These are phyloP conservation scores for Favolaschia claudopus DNA, from an alignment of 768 basidiomycete species.

Conservation along the genomic window DNA sequence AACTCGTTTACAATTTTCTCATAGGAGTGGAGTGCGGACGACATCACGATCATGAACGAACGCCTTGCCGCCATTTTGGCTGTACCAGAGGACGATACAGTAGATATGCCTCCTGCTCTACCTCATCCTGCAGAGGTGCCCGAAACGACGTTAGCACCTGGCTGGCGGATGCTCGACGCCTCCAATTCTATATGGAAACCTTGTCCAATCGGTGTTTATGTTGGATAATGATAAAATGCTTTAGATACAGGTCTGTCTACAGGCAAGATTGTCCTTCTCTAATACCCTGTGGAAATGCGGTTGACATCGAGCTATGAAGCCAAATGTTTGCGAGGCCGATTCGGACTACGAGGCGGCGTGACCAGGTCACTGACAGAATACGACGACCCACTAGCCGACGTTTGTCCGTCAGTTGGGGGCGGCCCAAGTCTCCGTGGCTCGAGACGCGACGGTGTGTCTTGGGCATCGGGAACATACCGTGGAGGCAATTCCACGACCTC, in stretches of 20 bases:
- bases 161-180: conserved; percentile 63
- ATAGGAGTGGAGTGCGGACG: conserved; percentile 59
- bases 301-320: too few species aligned
- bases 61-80: conserved; percentile 51
- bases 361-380: too few species aligned
- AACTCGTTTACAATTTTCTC: not conserved
- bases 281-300: not conserved
- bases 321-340: too few species aligned
- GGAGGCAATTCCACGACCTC: conserved; percentile 70
- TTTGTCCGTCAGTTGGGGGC: not conserved
- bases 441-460: too few species aligned
- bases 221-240: conserved; percentile 14
- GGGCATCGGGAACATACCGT: conserved; percentile 42
- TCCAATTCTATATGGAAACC: conserved; percentile 61
- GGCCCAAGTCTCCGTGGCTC: not conserved
- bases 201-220: conserved; percentile 72
- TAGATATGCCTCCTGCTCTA: not conserved
- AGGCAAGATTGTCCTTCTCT: not conserved
- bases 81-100: conserved; percentile 10
- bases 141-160: conserved; percentile 36
- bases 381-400: too few species aligned
- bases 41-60: conserved; percentile 63
- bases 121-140: not conserved
- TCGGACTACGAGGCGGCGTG: too few species aligned
- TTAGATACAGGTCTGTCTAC: not conserved